Conservation (phyloP, 306 rosid species). For the Fragaria iinumae region DNA sequence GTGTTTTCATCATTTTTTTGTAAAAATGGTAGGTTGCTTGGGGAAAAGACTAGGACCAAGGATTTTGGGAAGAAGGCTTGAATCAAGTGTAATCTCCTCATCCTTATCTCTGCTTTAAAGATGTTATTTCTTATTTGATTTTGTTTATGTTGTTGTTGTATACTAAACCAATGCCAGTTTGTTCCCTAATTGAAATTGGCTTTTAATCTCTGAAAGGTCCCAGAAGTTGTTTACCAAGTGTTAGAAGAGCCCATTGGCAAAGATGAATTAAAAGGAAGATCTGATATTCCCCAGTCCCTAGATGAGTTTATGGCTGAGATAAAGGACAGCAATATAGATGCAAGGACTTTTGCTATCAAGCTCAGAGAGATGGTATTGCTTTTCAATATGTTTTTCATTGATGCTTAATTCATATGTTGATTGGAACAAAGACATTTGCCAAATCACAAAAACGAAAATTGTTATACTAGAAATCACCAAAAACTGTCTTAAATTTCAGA, state of each 20-base stretch:
- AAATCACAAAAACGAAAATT: background rate
- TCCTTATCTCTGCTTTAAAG: slow-evolving; percentile 5
- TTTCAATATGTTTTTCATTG: background rate
- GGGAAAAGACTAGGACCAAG: slow-evolving; percentile 86
- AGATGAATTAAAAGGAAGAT: slow-evolving; percentile 67
- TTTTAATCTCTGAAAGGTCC: slow-evolving; percentile 59
- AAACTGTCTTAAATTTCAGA: background rate
- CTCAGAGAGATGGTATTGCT: slow-evolving; percentile 80
- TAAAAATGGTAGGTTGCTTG: slow-evolving; percentile 69
- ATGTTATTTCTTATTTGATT: background rate
- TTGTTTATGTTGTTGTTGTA: background rate
- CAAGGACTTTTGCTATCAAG: slow-evolving; percentile 73
- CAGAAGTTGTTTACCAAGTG: slow-evolving; percentile 82
- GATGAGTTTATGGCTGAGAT: slow-evolving; percentile 84
- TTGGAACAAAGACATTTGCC: background rate
- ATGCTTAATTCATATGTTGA: background rate
- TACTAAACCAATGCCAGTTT: slow-evolving; percentile 11
- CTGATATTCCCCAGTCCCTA: slow-evolving; percentile 80
- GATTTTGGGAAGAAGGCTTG: slow-evolving; percentile 75
- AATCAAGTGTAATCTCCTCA: slow-evolving; percentile 57
- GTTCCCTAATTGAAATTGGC: slow-evolving; percentile 26
- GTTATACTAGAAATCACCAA: background rate
- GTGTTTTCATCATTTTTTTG: background rate
- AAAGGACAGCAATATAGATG: slow-evolving; percentile 61
- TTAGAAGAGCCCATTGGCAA: slow-evolving; percentile 66